Evolutionary conservation across 78 protist genomes (phyloP).

Genomic region (Creolimax fragrantissima): DNA sequence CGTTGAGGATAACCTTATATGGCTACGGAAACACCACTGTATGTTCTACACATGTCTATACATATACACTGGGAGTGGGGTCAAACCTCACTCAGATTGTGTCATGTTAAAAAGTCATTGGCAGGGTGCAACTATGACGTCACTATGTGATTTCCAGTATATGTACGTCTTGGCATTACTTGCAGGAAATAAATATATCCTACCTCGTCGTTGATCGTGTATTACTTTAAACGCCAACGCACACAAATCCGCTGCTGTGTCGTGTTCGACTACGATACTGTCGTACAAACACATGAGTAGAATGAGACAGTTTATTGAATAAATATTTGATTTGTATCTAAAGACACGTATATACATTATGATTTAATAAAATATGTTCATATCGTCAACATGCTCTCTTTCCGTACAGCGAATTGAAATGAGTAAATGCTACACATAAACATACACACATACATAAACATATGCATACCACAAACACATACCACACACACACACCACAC

Average conservation of each 20-base stretch:
- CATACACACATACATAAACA: neutral
- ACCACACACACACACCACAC: no score
- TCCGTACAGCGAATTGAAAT: neutral
- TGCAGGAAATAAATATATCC: no score
- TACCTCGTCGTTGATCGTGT: slow-evolving; percentile 50
- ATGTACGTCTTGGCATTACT: no score
- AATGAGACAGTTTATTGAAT: neutral
- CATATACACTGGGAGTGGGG: no score
- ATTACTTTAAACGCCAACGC: slow-evolving; percentile 77
- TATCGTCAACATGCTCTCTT: neutral
- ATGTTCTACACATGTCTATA: no score
- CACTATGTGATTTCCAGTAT: no score
- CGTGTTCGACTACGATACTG: neutral
- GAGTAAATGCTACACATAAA: neutral
- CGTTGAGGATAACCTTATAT: no score
- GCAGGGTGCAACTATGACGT: no score
- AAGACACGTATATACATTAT: neutral
- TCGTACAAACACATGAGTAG: neutral
- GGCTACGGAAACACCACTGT: no score
- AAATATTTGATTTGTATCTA: neutral
- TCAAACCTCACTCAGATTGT: no score
- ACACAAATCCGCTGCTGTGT: slow-evolving; percentile 9
- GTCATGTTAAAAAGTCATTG: no score
- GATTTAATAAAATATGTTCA: neutral
- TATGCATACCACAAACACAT: neutral